Evolutionary conservation across 1,139 yeast genomes (phyloP).

Genomic region (Sugiyamaella sp.): DNA sequence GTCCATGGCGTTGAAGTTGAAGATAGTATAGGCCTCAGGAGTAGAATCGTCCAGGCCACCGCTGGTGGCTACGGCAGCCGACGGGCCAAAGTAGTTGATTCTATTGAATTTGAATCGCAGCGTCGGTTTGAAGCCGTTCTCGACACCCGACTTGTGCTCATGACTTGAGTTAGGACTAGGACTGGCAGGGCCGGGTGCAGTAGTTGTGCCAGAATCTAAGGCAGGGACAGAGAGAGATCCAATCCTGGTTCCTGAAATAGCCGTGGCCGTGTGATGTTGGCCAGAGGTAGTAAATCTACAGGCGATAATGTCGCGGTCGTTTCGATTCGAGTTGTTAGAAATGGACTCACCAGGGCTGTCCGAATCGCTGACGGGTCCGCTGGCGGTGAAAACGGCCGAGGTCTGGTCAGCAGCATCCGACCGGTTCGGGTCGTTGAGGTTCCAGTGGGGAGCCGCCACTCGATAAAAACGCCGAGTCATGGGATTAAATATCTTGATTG

Average conservation of each 20-base stretch:
- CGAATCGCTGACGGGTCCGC: not conserved
- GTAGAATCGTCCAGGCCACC: constrained; percentile 21
- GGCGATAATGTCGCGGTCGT: too few species aligned
- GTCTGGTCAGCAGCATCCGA: not conserved
- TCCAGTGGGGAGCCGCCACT: constrained; percentile 5
- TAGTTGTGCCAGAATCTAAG: not conserved
- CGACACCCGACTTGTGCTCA: not conserved
- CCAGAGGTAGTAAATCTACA: too few species aligned
- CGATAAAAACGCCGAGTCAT: constrained; percentile 10
- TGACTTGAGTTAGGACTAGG: not conserved
- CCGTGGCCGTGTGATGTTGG: too few species aligned
- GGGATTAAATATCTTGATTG: constrained; percentile 12
- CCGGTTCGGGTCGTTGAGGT: not conserved
- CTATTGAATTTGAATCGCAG: constrained; percentile 20
- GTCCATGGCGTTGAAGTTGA: constrained; percentile 20
- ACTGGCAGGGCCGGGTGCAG: not conserved
- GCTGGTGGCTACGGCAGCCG: constrained; percentile 19
- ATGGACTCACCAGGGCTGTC: too few species aligned
- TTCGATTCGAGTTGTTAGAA: too few species aligned
- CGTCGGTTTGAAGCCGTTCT: constrained; percentile 11
- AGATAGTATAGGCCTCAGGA: constrained; percentile 22
- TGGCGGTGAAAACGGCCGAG: not conserved
- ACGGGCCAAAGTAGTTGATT: constrained; percentile 24
- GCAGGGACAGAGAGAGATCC: too few species aligned
- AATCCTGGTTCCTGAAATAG: too few species aligned